Conservation (phyloP, 1,139 yeast genomes). For the Candida pseudoviswanathii region DNA sequence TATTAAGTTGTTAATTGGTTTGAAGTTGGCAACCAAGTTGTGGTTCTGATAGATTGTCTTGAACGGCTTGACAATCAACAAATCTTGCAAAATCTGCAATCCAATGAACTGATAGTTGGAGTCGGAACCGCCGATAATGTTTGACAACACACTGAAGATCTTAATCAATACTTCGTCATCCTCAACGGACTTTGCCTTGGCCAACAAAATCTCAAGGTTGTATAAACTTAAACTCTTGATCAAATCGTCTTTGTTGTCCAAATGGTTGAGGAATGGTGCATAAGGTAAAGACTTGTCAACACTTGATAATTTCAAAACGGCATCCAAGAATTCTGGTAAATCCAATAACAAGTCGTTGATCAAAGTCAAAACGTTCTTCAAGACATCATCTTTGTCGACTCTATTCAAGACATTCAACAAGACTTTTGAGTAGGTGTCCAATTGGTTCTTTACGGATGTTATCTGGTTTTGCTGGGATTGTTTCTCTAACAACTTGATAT, state of each 20-base stretch:
- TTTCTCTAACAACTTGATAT: conserved; percentile 67
- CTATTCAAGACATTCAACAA: conserved; percentile 58
- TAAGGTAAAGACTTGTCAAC: conserved; percentile 57
- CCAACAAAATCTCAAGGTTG: conserved; percentile 44
- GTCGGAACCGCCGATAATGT: conserved; percentile 50
- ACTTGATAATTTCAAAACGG: conserved; percentile 46
- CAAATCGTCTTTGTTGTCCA: conserved; percentile 48
- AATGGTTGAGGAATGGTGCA: conserved; percentile 55
- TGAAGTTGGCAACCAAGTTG: conserved; percentile 52
- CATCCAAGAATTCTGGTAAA: conserved; percentile 46
- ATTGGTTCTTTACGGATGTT: conserved; percentile 43
- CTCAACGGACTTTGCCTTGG: conserved; percentile 24
- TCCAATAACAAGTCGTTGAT: conserved; percentile 61
- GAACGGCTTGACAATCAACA: conserved; percentile 59
- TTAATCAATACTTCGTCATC: conserved; percentile 38
- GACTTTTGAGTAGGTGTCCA: conserved; percentile 58
- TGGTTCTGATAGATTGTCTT: conserved; percentile 60
- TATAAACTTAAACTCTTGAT: conserved; percentile 50
- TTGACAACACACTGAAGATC: conserved; percentile 46
- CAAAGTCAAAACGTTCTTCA: conserved; percentile 71
- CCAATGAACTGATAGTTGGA: conserved; percentile 62
- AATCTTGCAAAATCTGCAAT: conserved; percentile 65
- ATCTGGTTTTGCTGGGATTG: conserved; percentile 42
- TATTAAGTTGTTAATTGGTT: conserved; percentile 48
- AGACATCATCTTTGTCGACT: conserved; percentile 64